Conservation (phyloP, 225 moss, liverwort and hornwort genomes). For the Polytrichum formosum region DNA sequence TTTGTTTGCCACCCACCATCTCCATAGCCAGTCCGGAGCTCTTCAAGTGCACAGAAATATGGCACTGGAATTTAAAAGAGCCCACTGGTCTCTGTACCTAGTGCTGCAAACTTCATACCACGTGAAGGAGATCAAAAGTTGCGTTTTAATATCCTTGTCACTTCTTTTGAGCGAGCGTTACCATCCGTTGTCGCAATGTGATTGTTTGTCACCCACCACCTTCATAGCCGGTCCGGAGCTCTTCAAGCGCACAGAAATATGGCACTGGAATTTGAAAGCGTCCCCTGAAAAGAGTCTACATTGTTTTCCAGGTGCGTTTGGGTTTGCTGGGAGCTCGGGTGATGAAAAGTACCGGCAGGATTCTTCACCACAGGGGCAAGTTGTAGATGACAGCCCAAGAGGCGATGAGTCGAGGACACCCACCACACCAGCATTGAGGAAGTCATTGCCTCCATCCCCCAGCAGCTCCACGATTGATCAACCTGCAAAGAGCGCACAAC, state of each 20-base stretch:
- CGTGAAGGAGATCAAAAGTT: too few species aligned
- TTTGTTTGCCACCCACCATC: not conserved
- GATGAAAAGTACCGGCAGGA: conserved; percentile 5
- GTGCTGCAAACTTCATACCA: too few species aligned
- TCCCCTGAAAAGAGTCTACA: too few species aligned
- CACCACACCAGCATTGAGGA: too few species aligned
- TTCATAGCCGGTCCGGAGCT: not conserved
- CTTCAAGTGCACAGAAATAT: conserved; percentile 1
- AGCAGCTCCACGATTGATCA: not conserved
- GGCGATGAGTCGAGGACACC: not conserved
- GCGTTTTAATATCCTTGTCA: too few species aligned
- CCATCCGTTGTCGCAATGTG: not conserved
- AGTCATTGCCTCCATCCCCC: not conserved
- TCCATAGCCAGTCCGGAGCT: not conserved
- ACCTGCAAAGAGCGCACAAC: conserved; percentile 14
- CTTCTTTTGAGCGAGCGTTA: too few species aligned
- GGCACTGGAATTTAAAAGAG: not conserved
- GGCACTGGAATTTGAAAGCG: not conserved
- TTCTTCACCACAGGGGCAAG: not conserved
- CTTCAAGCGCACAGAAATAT: not conserved
- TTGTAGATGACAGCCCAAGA: conserved; percentile 5
- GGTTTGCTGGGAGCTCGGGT: conserved; percentile 3
- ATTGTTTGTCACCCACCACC: not conserved
- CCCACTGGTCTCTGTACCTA: too few species aligned
- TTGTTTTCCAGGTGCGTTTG: too few species aligned